These are phyloP conservation scores for Perilla frutescens DNA, from an alignment of 257 asterid genomes.

Conservation along the genomic window DNA sequence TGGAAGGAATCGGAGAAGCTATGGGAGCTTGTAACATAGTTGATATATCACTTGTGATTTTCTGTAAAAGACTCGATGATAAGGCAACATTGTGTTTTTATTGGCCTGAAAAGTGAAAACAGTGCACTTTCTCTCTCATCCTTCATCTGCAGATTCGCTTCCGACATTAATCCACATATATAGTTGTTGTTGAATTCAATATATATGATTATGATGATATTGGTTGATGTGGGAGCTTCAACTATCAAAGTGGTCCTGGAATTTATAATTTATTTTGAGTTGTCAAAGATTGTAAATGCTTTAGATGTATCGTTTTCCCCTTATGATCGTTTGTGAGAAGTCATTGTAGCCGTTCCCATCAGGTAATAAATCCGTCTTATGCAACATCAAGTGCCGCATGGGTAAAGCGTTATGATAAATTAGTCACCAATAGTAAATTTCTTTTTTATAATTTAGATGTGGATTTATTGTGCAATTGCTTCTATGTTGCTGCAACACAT, in stretches of 20 bases:
- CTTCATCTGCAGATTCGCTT: background rate
- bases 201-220: conserved; percentile 7
- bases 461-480: background rate
- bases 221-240: background rate
- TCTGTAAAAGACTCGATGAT: background rate
- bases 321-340: conserved; percentile 13
- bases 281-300: conserved; percentile 25
- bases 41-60: too few relatives aligned
- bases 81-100: background rate
- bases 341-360: conserved; percentile 5
- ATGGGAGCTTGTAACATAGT: too few relatives aligned
- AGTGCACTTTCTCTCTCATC: conserved; percentile 13
- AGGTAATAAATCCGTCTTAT: background rate
- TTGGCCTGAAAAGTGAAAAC: background rate
- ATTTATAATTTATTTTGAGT: background rate
- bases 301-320: conserved; percentile 26
- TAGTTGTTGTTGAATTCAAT: background rate
- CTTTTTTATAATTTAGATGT: background rate
- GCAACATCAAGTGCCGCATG: background rate
- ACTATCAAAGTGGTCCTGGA: conserved; percentile 33
- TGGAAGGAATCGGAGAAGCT: too few relatives aligned
- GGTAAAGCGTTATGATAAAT: background rate
- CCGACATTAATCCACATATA: conserved; percentile 30
- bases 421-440: too few relatives aligned
- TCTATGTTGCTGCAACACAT: too few relatives aligned